phyloP scores from a whole-genome alignment of 1,139 yeast species.

The Suhomyces coccinellae region DNA sequence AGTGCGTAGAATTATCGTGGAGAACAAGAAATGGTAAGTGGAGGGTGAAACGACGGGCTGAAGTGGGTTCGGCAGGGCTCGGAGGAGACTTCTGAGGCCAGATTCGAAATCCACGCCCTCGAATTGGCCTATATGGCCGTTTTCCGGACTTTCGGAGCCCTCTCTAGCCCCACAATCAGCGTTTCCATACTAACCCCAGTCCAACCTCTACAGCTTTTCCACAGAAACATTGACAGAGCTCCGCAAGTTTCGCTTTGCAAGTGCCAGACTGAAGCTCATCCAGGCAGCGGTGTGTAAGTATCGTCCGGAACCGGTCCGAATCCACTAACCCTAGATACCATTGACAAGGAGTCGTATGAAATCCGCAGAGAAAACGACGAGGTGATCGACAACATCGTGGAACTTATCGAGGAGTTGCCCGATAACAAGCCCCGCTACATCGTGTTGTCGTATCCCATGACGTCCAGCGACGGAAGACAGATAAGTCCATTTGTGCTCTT shows the following conservation, averaged over 20 bases:
- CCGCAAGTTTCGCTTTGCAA: slow-evolving; percentile 69
- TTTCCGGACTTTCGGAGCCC: background rate
- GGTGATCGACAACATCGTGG: slow-evolving; percentile 51
- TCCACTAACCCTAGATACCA: slow-evolving; percentile 37
- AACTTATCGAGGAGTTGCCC: slow-evolving; percentile 73
- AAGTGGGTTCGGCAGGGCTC: background rate
- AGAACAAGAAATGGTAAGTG: slow-evolving; percentile 6
- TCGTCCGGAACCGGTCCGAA: background rate
- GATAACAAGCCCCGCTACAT: slow-evolving; percentile 79
- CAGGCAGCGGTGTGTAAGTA: slow-evolving; percentile 65
- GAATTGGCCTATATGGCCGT: background rate
- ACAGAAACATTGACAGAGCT: slow-evolving; percentile 61
- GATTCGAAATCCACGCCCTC: background rate
- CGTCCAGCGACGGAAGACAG: slow-evolving; percentile 67
- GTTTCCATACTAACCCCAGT: slow-evolving; percentile 13
- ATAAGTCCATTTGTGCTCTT: slow-evolving; percentile 73
- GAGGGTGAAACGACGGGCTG: background rate
- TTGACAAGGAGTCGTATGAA: slow-evolving; percentile 58
- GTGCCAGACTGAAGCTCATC: slow-evolving; percentile 62
- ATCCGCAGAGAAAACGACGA: slow-evolving; percentile 50
- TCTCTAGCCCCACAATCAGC: background rate
- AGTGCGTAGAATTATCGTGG: background rate
- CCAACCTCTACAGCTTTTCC: slow-evolving; percentile 63
- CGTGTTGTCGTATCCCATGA: slow-evolving; percentile 75
- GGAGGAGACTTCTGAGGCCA: background rate